phyloP scores from a whole-genome alignment of 2,329 filamentous ascomycete species.

The Colletotrichum sp. region DNA sequence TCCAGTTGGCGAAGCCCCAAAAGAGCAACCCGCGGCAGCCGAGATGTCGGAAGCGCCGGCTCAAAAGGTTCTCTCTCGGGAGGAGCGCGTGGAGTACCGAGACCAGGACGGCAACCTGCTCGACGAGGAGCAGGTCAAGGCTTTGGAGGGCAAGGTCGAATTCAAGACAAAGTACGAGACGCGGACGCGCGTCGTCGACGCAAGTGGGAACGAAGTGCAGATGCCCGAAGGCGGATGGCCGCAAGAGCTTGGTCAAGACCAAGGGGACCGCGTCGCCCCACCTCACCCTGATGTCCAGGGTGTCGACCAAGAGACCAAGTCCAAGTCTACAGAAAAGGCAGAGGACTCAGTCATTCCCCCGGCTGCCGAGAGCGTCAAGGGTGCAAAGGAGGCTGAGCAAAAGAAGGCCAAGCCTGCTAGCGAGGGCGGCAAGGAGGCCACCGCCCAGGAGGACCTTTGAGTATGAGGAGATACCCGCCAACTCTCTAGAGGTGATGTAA shows the following conservation, averaged over 20 bases:
- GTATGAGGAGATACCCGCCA: background rate
- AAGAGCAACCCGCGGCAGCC: conserved; percentile 32
- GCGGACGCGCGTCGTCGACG: conserved; percentile 83
- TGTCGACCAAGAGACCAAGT: conserved; percentile 61
- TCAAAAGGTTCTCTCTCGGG: conserved; percentile 57
- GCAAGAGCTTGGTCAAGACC: conserved; percentile 26
- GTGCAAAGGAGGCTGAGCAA: conserved; percentile 61
- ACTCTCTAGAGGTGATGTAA: background rate
- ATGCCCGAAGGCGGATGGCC: conserved; percentile 44
- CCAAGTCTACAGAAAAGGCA: conserved; percentile 44
- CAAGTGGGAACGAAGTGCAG: conserved; percentile 76
- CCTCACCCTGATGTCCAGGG: conserved; percentile 67
- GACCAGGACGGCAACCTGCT: conserved; percentile 93
- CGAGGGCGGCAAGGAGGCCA: conserved; percentile 62
- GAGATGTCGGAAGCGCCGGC: conserved; percentile 54
- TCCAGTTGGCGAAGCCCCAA: conserved; percentile 25
- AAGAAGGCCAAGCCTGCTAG: conserved; percentile 65
- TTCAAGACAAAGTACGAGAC: conserved; percentile 97
- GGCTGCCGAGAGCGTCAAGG: conserved; percentile 56
- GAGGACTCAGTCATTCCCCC: conserved; percentile 44
- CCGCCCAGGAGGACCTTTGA: conserved; percentile 43
- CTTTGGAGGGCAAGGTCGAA: conserved; percentile 88
- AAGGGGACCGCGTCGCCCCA: conserved; percentile 52
- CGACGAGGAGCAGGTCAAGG: conserved; percentile 80
- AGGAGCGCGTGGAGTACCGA: conserved; percentile 91